A percentile compares a stretch with the other conserved stretches of the same genome.
Evolutionary conservation across 176 grass and related monocot species (phyloP).

Genomic region (Typha latifolia): DNA sequence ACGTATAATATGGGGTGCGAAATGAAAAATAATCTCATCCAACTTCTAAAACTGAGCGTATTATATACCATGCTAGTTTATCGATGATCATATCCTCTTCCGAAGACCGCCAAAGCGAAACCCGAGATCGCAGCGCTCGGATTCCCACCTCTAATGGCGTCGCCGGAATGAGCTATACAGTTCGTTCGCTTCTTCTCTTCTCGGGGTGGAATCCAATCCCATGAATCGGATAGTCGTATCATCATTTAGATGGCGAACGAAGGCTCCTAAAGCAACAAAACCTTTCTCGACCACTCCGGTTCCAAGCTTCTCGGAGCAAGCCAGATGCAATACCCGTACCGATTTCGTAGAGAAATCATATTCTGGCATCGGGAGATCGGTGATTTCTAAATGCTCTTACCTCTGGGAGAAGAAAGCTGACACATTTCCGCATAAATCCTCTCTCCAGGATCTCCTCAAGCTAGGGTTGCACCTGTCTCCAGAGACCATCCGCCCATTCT

Average conservation of each 20-base stretch:
- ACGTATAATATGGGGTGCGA: too few relatives aligned
- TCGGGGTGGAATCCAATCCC: not conserved
- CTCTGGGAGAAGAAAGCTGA: slow-evolving; percentile 36
- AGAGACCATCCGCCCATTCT: slow-evolving; percentile 52
- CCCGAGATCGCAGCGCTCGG: not conserved
- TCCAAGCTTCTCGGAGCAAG: not conserved
- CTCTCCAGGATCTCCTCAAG: slow-evolving; percentile 54
- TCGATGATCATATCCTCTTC: too few relatives aligned
- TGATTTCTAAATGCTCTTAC: slow-evolving; percentile 42
- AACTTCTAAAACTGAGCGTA: too few relatives aligned
- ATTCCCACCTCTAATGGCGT: not conserved
- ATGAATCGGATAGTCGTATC: not conserved
- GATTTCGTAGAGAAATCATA: slow-evolving; percentile 13
- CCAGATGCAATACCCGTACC: not conserved
- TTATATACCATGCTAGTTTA: too few relatives aligned
- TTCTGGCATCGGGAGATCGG: slow-evolving; percentile 36
- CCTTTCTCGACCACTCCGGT: not conserved
- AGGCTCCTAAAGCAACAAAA: not conserved
- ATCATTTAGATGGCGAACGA: not conserved
- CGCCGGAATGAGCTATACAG: not conserved
- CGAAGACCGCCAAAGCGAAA: too few relatives aligned
- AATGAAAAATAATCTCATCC: too few relatives aligned
- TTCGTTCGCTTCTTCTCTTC: not conserved
- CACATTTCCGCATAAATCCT: slow-evolving; percentile 27
- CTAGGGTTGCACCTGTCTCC: slow-evolving; percentile 51